These are phyloP conservation scores for Ascoidea tarda DNA, from an alignment of 805 yeast genomes.

Conservation along the genomic window DNA sequence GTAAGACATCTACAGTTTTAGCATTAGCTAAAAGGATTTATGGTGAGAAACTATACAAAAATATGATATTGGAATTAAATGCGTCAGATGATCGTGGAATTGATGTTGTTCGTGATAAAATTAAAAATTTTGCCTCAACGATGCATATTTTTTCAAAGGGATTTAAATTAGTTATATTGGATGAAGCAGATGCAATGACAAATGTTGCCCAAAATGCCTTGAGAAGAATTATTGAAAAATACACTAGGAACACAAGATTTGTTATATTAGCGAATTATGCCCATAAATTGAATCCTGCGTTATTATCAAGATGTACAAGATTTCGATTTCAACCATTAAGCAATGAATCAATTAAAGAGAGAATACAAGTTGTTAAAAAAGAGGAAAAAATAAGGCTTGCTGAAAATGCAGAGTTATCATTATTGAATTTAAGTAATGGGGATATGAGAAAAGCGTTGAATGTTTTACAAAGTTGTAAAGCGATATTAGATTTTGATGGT, in stretches of 20 bases:
- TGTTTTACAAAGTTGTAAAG: constrained; percentile 86
- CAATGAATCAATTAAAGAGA: constrained; percentile 48
- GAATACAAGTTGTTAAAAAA: constrained; percentile 55
- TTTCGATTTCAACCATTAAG: constrained; percentile 83
- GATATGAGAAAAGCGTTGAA: constrained; percentile 95
- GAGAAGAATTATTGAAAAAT: constrained; percentile 73
- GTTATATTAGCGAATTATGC: constrained; percentile 93
- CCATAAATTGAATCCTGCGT: constrained; percentile 90
- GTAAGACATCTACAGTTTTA: constrained; percentile 78
- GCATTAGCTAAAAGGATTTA: constrained; percentile 82
- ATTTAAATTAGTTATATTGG: constrained; percentile 81
- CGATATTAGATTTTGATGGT: constrained; percentile 40
- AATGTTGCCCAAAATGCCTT: constrained; percentile 75
- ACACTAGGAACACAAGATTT: constrained; percentile 88
- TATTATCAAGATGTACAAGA: constrained; percentile 87
- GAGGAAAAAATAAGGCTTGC: constrained; percentile 49
- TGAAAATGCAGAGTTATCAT: constrained; percentile 45
- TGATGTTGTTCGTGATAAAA: constrained; percentile 94
- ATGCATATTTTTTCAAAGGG: constrained; percentile 82
- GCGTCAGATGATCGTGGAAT: constrained; percentile 98
- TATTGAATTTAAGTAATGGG: constrained; percentile 69
- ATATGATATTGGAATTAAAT: constrained; percentile 88
- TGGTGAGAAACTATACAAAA: constrained; percentile 60
- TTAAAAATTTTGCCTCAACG: constrained; percentile 92
- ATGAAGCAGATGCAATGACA: constrained; percentile 95